A percentile compares a stretch with the other conserved stretches of the same genome.
Evolutionary conservation across 352 stramenopile genomes (phyloP).

Genomic region (Pythium chondricola): DNA sequence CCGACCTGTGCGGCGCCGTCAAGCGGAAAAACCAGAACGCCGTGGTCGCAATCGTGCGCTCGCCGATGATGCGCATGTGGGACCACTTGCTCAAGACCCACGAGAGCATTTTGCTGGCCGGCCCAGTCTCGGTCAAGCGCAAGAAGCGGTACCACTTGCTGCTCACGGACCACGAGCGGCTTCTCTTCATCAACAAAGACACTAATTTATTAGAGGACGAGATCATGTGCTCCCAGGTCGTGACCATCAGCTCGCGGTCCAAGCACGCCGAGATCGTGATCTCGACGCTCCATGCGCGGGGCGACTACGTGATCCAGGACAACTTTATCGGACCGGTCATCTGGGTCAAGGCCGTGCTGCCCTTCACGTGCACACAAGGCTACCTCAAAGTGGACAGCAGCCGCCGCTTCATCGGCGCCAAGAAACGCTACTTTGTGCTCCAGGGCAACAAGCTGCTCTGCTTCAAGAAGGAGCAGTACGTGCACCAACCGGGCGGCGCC

Average conservation of each 20-base stretch:
- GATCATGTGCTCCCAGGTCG: constrained; percentile 84
- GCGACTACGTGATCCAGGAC: constrained; percentile 76
- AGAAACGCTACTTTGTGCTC: constrained; percentile 77
- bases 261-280: constrained; percentile 77
- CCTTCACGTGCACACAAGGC: constrained; percentile 82
- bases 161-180: constrained; percentile 77
- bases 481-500: constrained; percentile 66
- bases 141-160: constrained; percentile 83
- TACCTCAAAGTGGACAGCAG: constrained; percentile 76
- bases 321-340: constrained; percentile 82
- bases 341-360: constrained; percentile 81
- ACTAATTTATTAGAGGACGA: constrained; percentile 87
- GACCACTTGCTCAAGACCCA: constrained; percentile 78
- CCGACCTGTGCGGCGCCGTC: constrained; percentile 67
- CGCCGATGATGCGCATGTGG: constrained; percentile 79
- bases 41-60: constrained; percentile 74
- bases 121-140: constrained; percentile 72
- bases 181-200: constrained; percentile 85
- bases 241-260: constrained; percentile 76
- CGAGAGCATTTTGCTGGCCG: constrained; percentile 74
- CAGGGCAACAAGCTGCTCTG: constrained; percentile 27
- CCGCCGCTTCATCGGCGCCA: constrained; percentile 71
- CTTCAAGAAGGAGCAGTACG: constrained; percentile 33
- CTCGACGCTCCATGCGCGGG: constrained; percentile 45
- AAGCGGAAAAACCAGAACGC: constrained; percentile 81